phyloP scores from a whole-genome alignment of 306 rosid species.

The Vigna nakashimae region DNA sequence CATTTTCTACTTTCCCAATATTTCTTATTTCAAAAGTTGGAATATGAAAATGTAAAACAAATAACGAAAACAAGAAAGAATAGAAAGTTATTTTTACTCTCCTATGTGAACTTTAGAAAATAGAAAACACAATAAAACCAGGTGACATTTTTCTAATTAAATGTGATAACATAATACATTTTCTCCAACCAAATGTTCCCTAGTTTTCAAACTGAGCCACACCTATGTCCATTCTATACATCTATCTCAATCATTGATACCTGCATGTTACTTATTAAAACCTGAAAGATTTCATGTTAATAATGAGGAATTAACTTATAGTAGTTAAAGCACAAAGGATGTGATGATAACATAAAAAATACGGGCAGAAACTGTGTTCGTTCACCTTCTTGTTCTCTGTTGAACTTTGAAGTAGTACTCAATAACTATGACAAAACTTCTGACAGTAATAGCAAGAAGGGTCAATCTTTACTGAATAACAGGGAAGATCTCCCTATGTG shows the following conservation, averaged over 20 bases:
- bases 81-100: not conserved
- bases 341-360: conserved; percentile 18
- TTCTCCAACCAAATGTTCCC: not conserved
- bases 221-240: not conserved
- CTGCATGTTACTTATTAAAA: not conserved
- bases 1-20: not conserved
- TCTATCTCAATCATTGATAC: conserved; percentile 19
- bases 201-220: not conserved
- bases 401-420: conserved; percentile 2
- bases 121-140: not conserved
- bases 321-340: not conserved
- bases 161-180: not conserved
- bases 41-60: not conserved
- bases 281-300: conserved; percentile 18
- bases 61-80: not conserved
- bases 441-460: not conserved
- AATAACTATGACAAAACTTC: not conserved
- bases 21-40: not conserved
- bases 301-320: not conserved
- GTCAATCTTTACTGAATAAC: not conserved
- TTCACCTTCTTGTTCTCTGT: not conserved
- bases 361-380: conserved; percentile 16
- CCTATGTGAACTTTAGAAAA: not conserved
- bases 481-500: too few species aligned
- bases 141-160: not conserved